These are phyloP conservation scores for Gossypium lobatum DNA, from an alignment of 441 rosid species.

Conservation along the genomic window DNA sequence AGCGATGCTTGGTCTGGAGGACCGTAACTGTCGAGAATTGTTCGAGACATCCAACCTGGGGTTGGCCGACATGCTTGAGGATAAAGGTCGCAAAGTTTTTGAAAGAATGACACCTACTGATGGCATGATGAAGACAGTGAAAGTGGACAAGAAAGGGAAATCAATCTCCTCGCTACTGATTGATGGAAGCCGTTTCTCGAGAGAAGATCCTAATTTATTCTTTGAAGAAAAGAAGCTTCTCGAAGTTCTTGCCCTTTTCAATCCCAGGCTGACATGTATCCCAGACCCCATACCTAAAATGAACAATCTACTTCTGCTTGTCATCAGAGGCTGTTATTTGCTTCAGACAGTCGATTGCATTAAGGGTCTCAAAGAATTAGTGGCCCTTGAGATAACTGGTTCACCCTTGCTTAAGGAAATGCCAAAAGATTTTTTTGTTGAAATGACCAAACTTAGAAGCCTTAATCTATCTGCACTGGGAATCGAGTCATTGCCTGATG, in stretches of 20 bases:
- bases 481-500: slow-evolving; percentile 30
- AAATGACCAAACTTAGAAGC: slow-evolving; percentile 32
- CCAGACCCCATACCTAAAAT: neutral
- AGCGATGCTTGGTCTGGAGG: slow-evolving; percentile 19
- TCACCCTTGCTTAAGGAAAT: slow-evolving; percentile 30
- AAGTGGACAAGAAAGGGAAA: slow-evolving; percentile 15
- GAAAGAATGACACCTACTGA: slow-evolving; percentile 37
- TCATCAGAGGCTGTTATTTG: slow-evolving; percentile 42
- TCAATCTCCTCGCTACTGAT: slow-evolving; percentile 34
- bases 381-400: slow-evolving; percentile 55
- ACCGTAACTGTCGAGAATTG: slow-evolving; percentile 16
- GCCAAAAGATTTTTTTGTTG: slow-evolving; percentile 23
- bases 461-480: slow-evolving; percentile 41
- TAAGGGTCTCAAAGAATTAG: slow-evolving; percentile 22
- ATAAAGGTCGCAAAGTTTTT: slow-evolving; percentile 20
- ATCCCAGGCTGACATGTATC: slow-evolving; percentile 21
- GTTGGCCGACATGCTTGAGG: slow-evolving; percentile 27
- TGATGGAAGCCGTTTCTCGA: slow-evolving; percentile 28
- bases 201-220: slow-evolving; percentile 18
- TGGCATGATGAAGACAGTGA: slow-evolving; percentile 46
- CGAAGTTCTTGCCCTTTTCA: slow-evolving; percentile 37
- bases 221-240: slow-evolving; percentile 26
- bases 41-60: slow-evolving; percentile 26
- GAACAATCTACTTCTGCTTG: slow-evolving; percentile 32
- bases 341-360: slow-evolving; percentile 22